Conservation (phyloP, 805 yeast genomes). For the Spathaspora passalidarum region DNA sequence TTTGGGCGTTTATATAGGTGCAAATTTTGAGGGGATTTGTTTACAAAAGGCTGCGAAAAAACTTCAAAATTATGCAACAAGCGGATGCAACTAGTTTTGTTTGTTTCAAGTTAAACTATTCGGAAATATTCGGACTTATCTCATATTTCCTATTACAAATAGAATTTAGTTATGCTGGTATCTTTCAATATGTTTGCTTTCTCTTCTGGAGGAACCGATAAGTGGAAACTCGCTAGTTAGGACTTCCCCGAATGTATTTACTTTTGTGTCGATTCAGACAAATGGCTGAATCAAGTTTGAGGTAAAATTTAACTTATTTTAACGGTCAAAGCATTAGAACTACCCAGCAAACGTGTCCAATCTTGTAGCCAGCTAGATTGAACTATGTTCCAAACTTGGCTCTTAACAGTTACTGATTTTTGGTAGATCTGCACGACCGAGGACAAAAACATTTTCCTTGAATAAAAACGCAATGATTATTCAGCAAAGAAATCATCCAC, state of each 20-base stretch:
- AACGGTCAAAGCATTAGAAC: too few species aligned
- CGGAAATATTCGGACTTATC: not conserved
- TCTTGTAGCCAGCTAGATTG: too few species aligned
- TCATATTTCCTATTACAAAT: too few species aligned
- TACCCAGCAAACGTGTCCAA: too few species aligned
- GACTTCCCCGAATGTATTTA: too few species aligned
- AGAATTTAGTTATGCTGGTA: too few species aligned
- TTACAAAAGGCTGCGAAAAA: slow-evolving; percentile 1
- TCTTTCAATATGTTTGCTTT: too few species aligned
- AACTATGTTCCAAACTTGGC: too few species aligned
- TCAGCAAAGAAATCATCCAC: not conserved
- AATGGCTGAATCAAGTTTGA: too few species aligned
- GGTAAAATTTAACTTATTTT: too few species aligned
- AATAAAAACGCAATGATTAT: not conserved
- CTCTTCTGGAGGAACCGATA: not conserved
- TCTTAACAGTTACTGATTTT: not conserved
- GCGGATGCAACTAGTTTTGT: not conserved
- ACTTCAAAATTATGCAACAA: not conserved
- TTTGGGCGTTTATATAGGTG: slow-evolving; percentile 2
- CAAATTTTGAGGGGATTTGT: slow-evolving; percentile 1
- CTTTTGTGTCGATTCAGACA: too few species aligned
- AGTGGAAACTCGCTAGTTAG: too few species aligned
- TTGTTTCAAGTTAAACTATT: not conserved
- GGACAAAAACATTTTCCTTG: not conserved
- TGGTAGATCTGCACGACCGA: not conserved